Evolutionary conservation across 495 filamentous ascomycete genomes (phyloP), one percentile per base, ranked within the genome.

Genomic region (Podospora fimiseda): DNA sequence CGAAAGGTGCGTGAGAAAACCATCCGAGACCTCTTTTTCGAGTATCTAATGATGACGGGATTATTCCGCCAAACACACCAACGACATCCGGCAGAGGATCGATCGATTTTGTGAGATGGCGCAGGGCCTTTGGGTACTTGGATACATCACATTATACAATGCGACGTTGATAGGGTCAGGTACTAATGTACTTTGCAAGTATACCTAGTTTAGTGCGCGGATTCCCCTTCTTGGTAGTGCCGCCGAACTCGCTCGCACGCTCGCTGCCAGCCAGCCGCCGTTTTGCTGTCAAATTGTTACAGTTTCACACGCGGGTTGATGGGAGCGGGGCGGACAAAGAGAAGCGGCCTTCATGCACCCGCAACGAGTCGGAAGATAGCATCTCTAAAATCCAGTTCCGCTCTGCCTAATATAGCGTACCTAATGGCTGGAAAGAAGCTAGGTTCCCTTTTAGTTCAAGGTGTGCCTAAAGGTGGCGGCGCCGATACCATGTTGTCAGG

Each of bases 181-280:
- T 7, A 9, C 8, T n/a, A 5, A 18, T 41, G 39, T 41, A 30
- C 36, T 36, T 40, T 20, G 50, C 30, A 27, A 37, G 18, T 16
- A 49, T 44, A 16, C n/a, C n/a, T n/a, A n/a, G n/a, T n/a, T n/a
- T 33, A 11, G 27, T 33, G 33, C 43, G 40, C 62, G 62, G 62
- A 15, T 63, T 63, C 24, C 62, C 62, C 2, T 53, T 60, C 41
- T 30, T 18, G 62, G 62, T 40, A 60, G 51, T 58, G 43, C 60
- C 62, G 57, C 58, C 60, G 57, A 40, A 15, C 30, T 43, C n/a
- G n/a, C n/a, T 18, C 43, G 49, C 41, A 36, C 36, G 38, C 46
- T 51, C 38, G 48, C 48, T 42, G 44, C 23, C 44, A 47, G 23
- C 27, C 27, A 6, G 27, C 27, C 27, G 27, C 27, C 27, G 27